A percentile compares a stretch with the other conserved stretches of the same genome.
These are phyloP conservation scores for Naematelia encephala DNA, from an alignment of 768 basidiomycete species.

Conservation along the genomic window DNA sequence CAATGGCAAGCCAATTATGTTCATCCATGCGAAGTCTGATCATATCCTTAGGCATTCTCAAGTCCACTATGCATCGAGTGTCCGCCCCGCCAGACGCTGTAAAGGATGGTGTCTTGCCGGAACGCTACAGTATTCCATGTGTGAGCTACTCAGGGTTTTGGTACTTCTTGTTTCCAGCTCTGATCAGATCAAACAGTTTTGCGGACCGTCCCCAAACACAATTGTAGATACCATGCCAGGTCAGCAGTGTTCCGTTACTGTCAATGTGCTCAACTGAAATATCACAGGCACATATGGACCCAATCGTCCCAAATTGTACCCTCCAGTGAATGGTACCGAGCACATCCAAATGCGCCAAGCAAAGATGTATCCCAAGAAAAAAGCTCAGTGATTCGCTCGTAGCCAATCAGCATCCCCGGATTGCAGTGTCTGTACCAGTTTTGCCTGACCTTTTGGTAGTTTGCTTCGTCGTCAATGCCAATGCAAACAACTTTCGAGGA, in stretches of 20 bases:
- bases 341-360: background rate
- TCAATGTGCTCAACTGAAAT: background rate
- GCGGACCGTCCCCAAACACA: background rate
- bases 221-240: background rate
- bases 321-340: background rate
- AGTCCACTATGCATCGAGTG: constrained; percentile 46
- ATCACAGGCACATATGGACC: background rate
- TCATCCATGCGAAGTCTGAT: background rate
- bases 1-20: constrained; percentile 27
- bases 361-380: background rate
- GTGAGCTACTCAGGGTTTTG: constrained; percentile 4
- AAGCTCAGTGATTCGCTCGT: no score
- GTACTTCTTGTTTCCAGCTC: background rate
- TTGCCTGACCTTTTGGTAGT: no score
- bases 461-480: no score
- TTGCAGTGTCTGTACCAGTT: no score
- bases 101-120: constrained; percentile 53
- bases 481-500: no score
- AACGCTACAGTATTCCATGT: constrained; percentile 64
- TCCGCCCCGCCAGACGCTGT: constrained; percentile 20
- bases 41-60: constrained; percentile 18
- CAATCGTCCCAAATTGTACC: background rate
- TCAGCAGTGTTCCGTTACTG: background rate
- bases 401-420: no score
- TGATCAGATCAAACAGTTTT: background rate